Evolutionary conservation across 441 rosid species (phyloP).

Genomic region (Aleurites moluccanus): DNA sequence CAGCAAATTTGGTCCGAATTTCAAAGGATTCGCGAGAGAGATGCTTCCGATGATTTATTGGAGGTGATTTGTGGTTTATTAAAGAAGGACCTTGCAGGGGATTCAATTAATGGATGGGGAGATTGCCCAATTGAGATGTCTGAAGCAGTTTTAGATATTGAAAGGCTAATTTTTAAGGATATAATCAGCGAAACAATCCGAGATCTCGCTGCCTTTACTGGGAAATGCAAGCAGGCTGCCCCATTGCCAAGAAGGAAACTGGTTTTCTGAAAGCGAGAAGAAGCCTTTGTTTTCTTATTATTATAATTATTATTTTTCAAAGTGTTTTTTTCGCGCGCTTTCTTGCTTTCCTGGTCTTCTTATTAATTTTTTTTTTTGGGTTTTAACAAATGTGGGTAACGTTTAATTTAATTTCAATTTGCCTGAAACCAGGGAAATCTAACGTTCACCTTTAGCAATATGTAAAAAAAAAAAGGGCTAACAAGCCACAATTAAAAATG

Average conservation of each 20-base stretch:
- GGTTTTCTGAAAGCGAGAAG: conserved; percentile 48
- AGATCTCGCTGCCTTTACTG: conserved; percentile 49
- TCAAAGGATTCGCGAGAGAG: conserved; percentile 52
- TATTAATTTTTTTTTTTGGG: background rate
- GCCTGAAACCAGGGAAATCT: conserved; percentile 38
- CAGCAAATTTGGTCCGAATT: conserved; percentile 70
- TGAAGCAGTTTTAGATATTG: conserved; percentile 69
- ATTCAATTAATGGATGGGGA: conserved; percentile 56
- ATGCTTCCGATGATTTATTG: conserved; percentile 46
- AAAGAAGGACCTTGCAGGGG: conserved; percentile 69
- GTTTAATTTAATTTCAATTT: conserved; percentile 23
- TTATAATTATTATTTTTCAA: background rate
- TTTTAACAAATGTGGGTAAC: conserved; percentile 21
- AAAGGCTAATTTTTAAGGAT: conserved; percentile 79
- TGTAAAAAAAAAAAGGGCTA: conserved; percentile 19
- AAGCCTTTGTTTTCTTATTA: conserved; percentile 8
- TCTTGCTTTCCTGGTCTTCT: background rate
- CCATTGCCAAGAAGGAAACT: conserved; percentile 55
- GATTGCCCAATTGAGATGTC: conserved; percentile 67
- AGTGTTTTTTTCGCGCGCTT: background rate
- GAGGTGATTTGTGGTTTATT: conserved; percentile 65
- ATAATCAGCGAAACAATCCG: conserved; percentile 74
- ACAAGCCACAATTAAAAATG: conserved; percentile 16
- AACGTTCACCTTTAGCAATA: conserved; percentile 28
- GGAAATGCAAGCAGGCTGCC: conserved; percentile 27